Percentiles rank a stretch among this genome's conserved stretches.
Conservation (phyloP, 768 basidiomycete genomes). For the Phylloporus scabripes region DNA sequence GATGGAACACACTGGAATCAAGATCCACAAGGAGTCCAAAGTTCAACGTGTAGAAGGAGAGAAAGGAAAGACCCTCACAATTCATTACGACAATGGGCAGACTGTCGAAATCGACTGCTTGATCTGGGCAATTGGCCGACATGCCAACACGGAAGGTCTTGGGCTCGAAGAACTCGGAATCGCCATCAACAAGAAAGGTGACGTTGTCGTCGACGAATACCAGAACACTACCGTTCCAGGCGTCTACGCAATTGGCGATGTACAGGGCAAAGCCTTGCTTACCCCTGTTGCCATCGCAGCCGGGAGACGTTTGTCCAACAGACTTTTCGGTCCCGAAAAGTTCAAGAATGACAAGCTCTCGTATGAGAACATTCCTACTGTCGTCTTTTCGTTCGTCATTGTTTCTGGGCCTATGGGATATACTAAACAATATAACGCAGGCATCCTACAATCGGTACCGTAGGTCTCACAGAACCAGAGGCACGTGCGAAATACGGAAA, state of each 20-base stretch:
- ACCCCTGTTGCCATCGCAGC: conserved; percentile 99
- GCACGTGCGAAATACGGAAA: conserved; percentile 86
- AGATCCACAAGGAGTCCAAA: conserved; percentile 74
- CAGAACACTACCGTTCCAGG: conserved; percentile 73
- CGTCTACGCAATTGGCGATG: conserved; percentile 86
- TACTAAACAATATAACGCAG: conserved; percentile 34
- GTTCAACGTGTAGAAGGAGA: conserved; percentile 72
- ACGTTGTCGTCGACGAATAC: conserved; percentile 85
- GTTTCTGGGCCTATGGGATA: conserved; percentile 1
- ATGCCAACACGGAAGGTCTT: conserved; percentile 70
- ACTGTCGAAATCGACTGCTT: conserved; percentile 80
- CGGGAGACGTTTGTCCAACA: conserved; percentile 80
- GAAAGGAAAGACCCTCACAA: conserved; percentile 65
- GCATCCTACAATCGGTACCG: conserved; percentile 92
- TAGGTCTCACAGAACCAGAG: conserved; percentile 90
- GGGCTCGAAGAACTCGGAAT: conserved; percentile 77
- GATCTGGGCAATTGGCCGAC: conserved; percentile 93
- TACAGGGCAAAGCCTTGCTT: conserved; percentile 84
- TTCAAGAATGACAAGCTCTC: conserved; percentile 83
- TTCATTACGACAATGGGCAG: conserved; percentile 72
- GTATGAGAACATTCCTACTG: conserved; percentile 89
- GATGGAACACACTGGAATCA: conserved; percentile 94
- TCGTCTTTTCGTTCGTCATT: conserved; percentile 86
- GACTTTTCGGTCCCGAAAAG: conserved; percentile 82
- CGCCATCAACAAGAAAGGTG: conserved; percentile 69